Percentiles rank a stretch among this genome's conserved stretches.
phyloP scores from a whole-genome alignment of 2,329 filamentous ascomycete genomes.

The Arthroderma sp. region DNA sequence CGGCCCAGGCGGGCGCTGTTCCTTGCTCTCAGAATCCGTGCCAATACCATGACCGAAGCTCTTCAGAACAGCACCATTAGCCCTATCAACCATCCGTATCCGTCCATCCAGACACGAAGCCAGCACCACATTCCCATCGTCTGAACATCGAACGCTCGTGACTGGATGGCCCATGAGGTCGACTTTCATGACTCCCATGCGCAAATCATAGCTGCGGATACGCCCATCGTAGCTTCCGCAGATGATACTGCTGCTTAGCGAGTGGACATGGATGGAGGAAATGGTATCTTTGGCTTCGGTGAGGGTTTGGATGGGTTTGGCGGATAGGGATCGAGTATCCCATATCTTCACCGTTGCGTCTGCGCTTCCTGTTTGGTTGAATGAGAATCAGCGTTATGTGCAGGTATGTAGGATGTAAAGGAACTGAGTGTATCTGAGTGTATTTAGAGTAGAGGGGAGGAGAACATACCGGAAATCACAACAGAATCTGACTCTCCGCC shows the following conservation, averaged over 20 bases:
- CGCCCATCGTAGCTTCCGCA: conserved; percentile 74
- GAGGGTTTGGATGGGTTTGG: conserved; percentile 31
- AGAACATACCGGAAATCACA: conserved; percentile 48
- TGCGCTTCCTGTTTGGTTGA: conserved; percentile 23
- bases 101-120: conserved; percentile 64
- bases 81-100: conserved; percentile 68
- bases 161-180: conserved; percentile 57
- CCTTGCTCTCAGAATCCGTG: neutral
- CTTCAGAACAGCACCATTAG: conserved; percentile 58
- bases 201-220: conserved; percentile 68
- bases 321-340: conserved; percentile 28
- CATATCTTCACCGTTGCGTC: conserved; percentile 32
- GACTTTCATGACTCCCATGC: conserved; percentile 55
- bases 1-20: neutral
- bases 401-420: neutral
- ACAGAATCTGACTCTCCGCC: conserved; percentile 63
- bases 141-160: conserved; percentile 60
- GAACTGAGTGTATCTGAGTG: neutral
- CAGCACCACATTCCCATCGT: conserved; percentile 60
- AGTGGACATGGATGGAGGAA: conserved; percentile 27
- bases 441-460: neutral
- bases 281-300: conserved; percentile 30
- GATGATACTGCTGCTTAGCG: conserved; percentile 41
- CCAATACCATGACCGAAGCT: conserved; percentile 44
- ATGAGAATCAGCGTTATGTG: neutral